Percentiles rank a stretch among this genome's conserved stretches.
phyloP scores from a whole-genome alignment of 257 asterid species.

The Marsdenia floribunda region DNA sequence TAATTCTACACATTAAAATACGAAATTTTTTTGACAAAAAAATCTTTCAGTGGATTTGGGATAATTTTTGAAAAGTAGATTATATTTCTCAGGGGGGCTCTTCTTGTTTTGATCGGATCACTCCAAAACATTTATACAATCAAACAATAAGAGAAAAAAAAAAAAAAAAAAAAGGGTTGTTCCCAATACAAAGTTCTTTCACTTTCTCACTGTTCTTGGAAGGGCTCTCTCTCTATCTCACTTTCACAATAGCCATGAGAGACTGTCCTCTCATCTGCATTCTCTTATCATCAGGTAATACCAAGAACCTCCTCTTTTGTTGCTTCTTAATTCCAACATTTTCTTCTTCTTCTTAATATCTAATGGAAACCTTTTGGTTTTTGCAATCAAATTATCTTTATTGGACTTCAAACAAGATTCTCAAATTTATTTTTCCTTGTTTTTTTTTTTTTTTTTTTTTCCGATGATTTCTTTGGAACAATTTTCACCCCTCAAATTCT shows the following conservation, averaged over 20 bases:
- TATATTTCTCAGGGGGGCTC: conserved; percentile 11
- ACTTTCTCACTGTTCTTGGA: no score
- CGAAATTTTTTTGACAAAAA: no score
- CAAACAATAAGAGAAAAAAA: no score
- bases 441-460: neutral
- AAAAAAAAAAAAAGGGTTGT: no score
- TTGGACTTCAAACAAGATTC: conserved; percentile 16
- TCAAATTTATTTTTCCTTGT: conserved; percentile 1
- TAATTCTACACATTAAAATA: conserved; percentile 3
- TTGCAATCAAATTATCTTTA: neutral
- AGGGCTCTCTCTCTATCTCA: no score
- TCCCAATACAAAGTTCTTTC: no score
- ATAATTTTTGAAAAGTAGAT: no score
- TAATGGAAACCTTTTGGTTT: conserved; percentile 1
- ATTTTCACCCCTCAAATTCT: neutral
- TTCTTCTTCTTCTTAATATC: neutral
- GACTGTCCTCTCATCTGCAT: conserved; percentile 25
- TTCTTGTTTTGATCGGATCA: conserved; percentile 39
- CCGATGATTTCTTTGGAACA: neutral
- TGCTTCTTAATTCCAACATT: neutral
- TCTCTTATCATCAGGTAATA: conserved; percentile 30
- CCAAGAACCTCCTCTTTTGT: conserved; percentile 9
- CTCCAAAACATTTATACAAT: no score
- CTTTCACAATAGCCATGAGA: conserved; percentile 25
- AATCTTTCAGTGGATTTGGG: no score